phyloP scores from a whole-genome alignment of 306 rosid species.

The Acacia melanoxylon region DNA sequence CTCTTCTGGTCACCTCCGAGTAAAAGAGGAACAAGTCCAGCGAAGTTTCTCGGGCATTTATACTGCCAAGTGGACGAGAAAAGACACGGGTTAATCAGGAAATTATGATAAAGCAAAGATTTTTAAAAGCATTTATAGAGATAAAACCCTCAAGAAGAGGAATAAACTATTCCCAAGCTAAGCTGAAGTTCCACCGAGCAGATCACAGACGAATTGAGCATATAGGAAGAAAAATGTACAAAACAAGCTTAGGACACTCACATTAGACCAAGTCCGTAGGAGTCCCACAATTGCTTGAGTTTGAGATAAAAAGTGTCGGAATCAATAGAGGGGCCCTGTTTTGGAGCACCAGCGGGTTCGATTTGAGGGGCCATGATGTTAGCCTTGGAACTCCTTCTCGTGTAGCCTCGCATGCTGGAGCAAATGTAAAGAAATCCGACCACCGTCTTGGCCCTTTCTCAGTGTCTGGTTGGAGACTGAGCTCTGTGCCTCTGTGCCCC shows the following conservation, averaged over 20 bases:
- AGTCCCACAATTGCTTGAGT: constrained; percentile 35
- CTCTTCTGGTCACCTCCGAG: constrained; percentile 51
- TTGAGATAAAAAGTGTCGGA: constrained; percentile 32
- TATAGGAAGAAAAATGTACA: not conserved
- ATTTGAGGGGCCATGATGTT: not conserved
- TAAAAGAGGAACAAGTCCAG: constrained; percentile 47
- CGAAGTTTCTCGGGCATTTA: constrained; percentile 37
- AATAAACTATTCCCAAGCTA: not conserved
- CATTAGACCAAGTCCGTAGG: constrained; percentile 40
- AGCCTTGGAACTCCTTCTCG: not conserved
- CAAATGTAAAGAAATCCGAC: not conserved
- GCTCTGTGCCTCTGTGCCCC: not conserved
- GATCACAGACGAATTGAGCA: not conserved
- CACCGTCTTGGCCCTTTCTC: not conserved
- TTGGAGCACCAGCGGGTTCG: not conserved
- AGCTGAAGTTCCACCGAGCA: not conserved
- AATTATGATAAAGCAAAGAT: not conserved
- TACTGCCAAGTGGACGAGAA: constrained; percentile 26
- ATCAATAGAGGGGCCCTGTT: not conserved
- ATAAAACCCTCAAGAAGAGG: not conserved
- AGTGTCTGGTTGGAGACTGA: not conserved
- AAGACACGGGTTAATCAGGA: not conserved
- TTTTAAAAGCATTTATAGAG: not conserved
- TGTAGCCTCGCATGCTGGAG: constrained; percentile 26
- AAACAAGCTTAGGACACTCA: not conserved